These are phyloP conservation scores for Gnomoniopsis smithogilvyi DNA, from an alignment of 2,329 filamentous ascomycete species.

Conservation along the genomic window DNA sequence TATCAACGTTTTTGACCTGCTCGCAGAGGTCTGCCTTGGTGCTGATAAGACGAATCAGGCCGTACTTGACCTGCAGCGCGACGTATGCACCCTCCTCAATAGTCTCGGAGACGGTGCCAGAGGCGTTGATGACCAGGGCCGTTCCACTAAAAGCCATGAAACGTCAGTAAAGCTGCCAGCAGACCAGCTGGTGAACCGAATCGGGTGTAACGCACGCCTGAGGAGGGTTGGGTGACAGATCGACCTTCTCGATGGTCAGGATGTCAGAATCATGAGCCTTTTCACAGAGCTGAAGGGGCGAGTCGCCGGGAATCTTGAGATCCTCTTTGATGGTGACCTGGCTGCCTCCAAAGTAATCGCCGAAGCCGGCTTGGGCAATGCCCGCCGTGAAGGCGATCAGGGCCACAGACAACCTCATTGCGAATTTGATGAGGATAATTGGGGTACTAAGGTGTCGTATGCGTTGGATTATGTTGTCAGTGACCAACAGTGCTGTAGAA, in stretches of 20 bases:
- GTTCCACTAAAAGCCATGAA: slow-evolving; percentile 57
- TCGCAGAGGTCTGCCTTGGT: slow-evolving; percentile 84
- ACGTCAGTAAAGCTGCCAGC: not conserved
- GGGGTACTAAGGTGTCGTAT: not conserved
- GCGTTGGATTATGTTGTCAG: not conserved
- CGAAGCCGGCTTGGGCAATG: slow-evolving; percentile 42
- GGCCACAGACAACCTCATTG: slow-evolving; percentile 40
- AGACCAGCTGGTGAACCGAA: slow-evolving; percentile 1
- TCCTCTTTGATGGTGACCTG: slow-evolving; percentile 47
- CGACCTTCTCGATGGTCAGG: slow-evolving; percentile 73
- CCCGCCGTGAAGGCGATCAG: slow-evolving; percentile 43
- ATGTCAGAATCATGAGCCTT: slow-evolving; percentile 66
- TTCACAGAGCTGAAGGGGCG: slow-evolving; percentile 76
- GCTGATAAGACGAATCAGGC: slow-evolving; percentile 83
- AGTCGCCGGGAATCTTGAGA: slow-evolving; percentile 75
- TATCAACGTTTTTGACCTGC: slow-evolving; percentile 80
- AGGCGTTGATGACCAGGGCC: slow-evolving; percentile 74
- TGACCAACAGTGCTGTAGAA: no score
- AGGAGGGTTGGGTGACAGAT: slow-evolving; percentile 84
- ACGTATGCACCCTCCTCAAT: slow-evolving; percentile 80
- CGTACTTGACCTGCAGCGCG: slow-evolving; percentile 85
- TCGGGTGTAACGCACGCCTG: slow-evolving; percentile 60
- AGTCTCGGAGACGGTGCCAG: slow-evolving; percentile 67
- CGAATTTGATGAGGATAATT: slow-evolving; percentile 9
- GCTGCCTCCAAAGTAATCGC: slow-evolving; percentile 41